Evolutionary conservation across 306 rosid genomes (phyloP).

Genomic region (Prunus mira): DNA sequence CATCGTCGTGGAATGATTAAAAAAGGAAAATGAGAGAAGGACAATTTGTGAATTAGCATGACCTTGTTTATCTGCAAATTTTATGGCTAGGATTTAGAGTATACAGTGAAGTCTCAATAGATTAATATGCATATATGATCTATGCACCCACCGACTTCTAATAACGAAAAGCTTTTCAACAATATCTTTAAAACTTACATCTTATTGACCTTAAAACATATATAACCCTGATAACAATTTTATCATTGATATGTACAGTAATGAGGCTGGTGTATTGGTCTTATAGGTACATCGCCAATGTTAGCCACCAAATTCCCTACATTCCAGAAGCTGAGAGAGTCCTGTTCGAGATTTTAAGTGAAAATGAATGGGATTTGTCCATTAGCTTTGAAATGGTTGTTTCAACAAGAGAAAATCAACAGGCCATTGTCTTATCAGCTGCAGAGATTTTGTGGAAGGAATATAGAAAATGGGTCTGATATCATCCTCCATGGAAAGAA

Average conservation of each 20-base stretch:
- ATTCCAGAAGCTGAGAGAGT: conserved; percentile 65
- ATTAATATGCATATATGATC: too few relatives aligned
- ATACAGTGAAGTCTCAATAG: too few relatives aligned
- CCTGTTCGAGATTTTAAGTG: conserved; percentile 56
- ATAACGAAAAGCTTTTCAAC: too few relatives aligned
- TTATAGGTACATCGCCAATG: conserved; percentile 31
- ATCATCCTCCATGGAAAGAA: conserved; percentile 27
- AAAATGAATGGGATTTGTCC: conserved; percentile 62
- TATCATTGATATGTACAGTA: conserved; percentile 36
- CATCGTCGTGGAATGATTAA: too few relatives aligned
- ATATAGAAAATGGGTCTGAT: conserved; percentile 32
- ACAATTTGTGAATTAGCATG: too few relatives aligned
- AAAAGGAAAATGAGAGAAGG: too few relatives aligned
- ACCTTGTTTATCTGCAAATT: too few relatives aligned
- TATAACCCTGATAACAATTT: too few relatives aligned
- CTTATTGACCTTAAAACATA: too few relatives aligned
- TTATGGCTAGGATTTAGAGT: too few relatives aligned
- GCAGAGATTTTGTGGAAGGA: conserved; percentile 45
- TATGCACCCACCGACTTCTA: too few relatives aligned
- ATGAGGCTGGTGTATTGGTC: conserved; percentile 50
- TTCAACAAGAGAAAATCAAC: conserved; percentile 69
- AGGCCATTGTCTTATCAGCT: conserved; percentile 57
- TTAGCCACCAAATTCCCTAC: conserved; percentile 52
- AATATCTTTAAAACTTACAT: too few relatives aligned
- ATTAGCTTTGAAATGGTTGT: conserved; percentile 78